Evolutionary conservation across 2,329 filamentous ascomycete genomes (phyloP), one percentile per base, ranked within the genome.

Genomic region (Fusarium avenaceum): DNA sequence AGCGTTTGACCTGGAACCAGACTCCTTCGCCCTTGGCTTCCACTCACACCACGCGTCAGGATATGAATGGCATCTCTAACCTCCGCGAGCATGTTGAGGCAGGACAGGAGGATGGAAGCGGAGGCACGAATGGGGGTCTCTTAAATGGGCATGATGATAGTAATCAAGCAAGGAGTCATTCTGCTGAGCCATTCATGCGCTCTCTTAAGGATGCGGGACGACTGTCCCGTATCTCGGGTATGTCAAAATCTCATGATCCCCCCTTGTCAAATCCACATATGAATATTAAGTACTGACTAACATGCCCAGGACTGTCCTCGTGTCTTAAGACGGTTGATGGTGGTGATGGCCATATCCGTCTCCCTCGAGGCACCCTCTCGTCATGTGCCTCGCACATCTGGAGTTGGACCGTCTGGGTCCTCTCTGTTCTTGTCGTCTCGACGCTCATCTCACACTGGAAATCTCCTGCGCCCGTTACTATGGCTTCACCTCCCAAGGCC

Each of bases 1-100:
- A 80, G 47, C 84, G 85, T 65, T 81, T 82, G 49, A 78, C 80
- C 28, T 87, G 82, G 80, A 87, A 87, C 74, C 85, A 87, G 77
- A 85, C 80, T 75, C 85, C 85, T 32, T 80, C 83, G 2, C 80
- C 79, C 24, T 75, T 87, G 53, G 80, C 84, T 24, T 73, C 82
- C 20, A 79, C 82, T 48, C 74, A 84, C 48, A 87, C 85, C 26
- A 86, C 85, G 40, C 78, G 85, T 69, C 81, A 86, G 78, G 85
- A 87, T 72, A 78, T 87, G 60, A 86, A 86, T 64, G 85, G 85
- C 65, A 84, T 85, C 65, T 78, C 83, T 67, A 87, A 87, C 74
- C 75, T 82, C 20, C 82, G 84, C 22, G 80, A 82, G 70, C 78
- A 80, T 62, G 76, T 81, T 28, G 75, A 78, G 38, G 75, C 78